Evolutionary conservation across 305 asterid genomes (phyloP).

Genomic region (Fraxinus nigra): DNA sequence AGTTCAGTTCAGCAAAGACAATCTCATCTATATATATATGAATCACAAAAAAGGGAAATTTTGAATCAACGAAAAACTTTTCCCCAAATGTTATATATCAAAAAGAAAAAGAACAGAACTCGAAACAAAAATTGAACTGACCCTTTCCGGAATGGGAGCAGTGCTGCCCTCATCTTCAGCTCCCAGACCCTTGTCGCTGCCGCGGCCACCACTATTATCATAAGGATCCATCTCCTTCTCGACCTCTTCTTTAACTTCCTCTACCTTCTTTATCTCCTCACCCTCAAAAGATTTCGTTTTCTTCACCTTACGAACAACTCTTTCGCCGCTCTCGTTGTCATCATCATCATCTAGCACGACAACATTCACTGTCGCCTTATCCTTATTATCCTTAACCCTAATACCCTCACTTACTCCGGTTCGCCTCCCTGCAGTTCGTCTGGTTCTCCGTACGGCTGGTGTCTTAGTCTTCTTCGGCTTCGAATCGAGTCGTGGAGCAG

Average conservation of each 20-base stretch:
- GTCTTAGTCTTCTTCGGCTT: conserved; percentile 13
- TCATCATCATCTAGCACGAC: conserved; percentile 28
- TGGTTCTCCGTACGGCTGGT: conserved; percentile 11
- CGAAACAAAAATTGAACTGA: conserved; percentile 19
- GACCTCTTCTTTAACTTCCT: conserved; percentile 33
- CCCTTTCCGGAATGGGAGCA: conserved; percentile 74
- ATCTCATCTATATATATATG: background rate
- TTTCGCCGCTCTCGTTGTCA: conserved; percentile 27
- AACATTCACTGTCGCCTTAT: conserved; percentile 19
- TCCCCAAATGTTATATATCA: background rate
- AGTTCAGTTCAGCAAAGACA: background rate
- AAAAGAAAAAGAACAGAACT: background rate
- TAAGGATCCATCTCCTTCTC: conserved; percentile 58
- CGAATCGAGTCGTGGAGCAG: conserved; percentile 20
- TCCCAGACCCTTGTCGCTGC: conserved; percentile 53
- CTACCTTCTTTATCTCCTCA: conserved; percentile 24
- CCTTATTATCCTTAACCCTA: conserved; percentile 9
- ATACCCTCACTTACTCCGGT: conserved; percentile 21
- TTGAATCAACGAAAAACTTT: background rate
- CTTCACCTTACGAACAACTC: conserved; percentile 29
- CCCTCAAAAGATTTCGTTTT: conserved; percentile 26
- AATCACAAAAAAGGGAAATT: background rate
- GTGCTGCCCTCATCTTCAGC: conserved; percentile 68
- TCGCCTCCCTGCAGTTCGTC: conserved; percentile 27
- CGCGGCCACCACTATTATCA: conserved; percentile 54